Evolutionary conservation across 2,329 filamentous ascomycete species (phyloP).

Genomic region (Diaporthe vaccinii): DNA sequence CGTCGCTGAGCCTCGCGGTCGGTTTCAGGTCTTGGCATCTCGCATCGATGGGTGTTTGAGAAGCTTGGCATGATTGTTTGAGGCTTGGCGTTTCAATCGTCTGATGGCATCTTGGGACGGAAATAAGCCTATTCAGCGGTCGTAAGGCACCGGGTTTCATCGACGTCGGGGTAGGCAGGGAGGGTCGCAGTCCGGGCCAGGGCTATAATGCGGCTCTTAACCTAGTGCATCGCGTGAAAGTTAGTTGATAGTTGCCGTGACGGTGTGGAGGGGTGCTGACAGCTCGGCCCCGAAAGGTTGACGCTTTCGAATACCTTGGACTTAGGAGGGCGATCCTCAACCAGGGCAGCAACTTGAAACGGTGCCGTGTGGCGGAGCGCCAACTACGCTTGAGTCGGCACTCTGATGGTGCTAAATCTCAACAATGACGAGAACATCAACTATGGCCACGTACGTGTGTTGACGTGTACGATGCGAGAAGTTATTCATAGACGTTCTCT

Average conservation of each 20-base stretch:
- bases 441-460: background rate
- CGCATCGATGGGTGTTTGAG: background rate
- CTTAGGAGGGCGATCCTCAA: background rate
- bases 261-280: background rate
- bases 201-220: background rate
- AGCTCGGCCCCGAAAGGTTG: background rate
- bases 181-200: background rate
- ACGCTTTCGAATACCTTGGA: background rate
- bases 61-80: conserved; percentile 25
- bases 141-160: background rate
- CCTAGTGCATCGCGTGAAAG: background rate
- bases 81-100: conserved; percentile 24
- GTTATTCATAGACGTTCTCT: background rate
- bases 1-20: background rate
- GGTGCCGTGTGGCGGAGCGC: conserved; percentile 1
- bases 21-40: conserved; percentile 10
- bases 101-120: background rate
- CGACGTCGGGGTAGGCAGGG: background rate
- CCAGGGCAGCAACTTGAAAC: background rate
- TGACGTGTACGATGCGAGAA: background rate
- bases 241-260: background rate
- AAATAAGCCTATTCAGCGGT: background rate
- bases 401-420: background rate
- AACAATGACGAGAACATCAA: background rate
- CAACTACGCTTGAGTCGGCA: background rate